Percentiles rank a stretch among this genome's conserved stretches.
Conservation (phyloP, 805 yeast species). For the Priceomyces melissophilus region DNA sequence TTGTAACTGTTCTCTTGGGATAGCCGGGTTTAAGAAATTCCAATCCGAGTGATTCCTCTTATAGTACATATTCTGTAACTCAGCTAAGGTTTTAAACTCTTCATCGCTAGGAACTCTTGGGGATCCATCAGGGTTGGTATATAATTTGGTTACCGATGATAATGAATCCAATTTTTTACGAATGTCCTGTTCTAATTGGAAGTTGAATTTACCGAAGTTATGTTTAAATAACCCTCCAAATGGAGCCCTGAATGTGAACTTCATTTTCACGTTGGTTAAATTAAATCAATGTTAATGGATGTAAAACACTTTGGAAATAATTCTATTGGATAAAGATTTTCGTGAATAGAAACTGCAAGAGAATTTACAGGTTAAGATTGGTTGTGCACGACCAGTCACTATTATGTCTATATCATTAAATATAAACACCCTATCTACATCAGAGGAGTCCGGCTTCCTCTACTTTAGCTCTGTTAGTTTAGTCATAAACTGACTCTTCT, state of each 20-base stretch:
- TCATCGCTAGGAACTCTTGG: slow-evolving; percentile 65
- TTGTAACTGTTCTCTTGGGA: slow-evolving; percentile 52
- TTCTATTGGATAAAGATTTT: slow-evolving; percentile 19
- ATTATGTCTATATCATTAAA: too few species aligned
- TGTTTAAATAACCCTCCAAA: slow-evolving; percentile 35
- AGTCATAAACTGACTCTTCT: too few species aligned
- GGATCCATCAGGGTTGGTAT: slow-evolving; percentile 73
- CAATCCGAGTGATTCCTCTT: slow-evolving; percentile 53
- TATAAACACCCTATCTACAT: too few species aligned
- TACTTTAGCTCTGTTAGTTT: too few species aligned
- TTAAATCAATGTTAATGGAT: slow-evolving; percentile 1
- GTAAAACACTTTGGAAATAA: slow-evolving; percentile 14
- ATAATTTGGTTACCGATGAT: slow-evolving; percentile 63
- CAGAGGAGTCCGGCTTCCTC: too few species aligned
- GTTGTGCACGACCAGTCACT: too few species aligned
- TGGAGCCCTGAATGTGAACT: slow-evolving; percentile 41
- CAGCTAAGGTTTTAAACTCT: slow-evolving; percentile 71
- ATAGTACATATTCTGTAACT: slow-evolving; percentile 58
- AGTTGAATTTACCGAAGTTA: slow-evolving; percentile 41
- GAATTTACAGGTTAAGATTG: background rate
- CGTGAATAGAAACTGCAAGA: background rate
- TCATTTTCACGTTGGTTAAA: slow-evolving; percentile 20
- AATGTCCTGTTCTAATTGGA: slow-evolving; percentile 57
- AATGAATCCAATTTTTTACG: slow-evolving; percentile 58
- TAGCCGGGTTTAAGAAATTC: slow-evolving; percentile 43